Base-by-base conservation (phyloP, 768 basidiomycete species). In the Auricularia sp. region DNA sequence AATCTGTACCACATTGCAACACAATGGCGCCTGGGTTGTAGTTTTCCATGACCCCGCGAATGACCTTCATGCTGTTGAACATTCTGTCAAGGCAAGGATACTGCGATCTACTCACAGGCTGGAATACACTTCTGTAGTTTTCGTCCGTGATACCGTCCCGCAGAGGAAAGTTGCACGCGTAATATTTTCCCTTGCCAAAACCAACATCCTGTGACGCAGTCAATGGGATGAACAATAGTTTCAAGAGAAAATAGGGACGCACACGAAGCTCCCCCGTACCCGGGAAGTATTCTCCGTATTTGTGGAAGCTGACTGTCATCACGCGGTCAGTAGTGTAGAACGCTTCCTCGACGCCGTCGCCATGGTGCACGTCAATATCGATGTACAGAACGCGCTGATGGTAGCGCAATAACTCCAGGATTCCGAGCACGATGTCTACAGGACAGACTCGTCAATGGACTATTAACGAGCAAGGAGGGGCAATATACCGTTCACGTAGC, bases 241-340 rank as follows among this genome's bases (percentile, higher is more conserved):
- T 42, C n/a, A 58, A 64, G 36, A 59, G 65, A 63, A 21, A 63
- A 21, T 35, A 37, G 73, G 86, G 69, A 72, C 92, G 92, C 13
- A 42, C 39, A 69, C 95, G 83, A 47, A 97, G 80, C 75, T 97
- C 95, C n/a, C 97, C 97, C 5, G 97, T 99, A 51, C 97, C 97
- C 34, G 97, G 97, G 76, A 99, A 99, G 76, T 90, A 99, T 75
- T 99, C 97, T 39, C 97, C 97, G 68, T 98, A 99, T 75, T 98
- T 98, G 74, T 99, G 97, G 77, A 98, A 97, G 70, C 92, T 94
- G 71, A 88, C 88, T 0, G 96, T 98, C 97, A 98, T 98, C 65
- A 99, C 97, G 54, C 97, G 83, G 73, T 99, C 96, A 24, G 97
- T 98, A 3, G 94, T 95, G 75, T 98, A 99, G 75, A 99, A 99